These are phyloP conservation scores for Flaveria brownii DNA, from an alignment of 129 eudicot species.

Conservation along the genomic window DNA sequence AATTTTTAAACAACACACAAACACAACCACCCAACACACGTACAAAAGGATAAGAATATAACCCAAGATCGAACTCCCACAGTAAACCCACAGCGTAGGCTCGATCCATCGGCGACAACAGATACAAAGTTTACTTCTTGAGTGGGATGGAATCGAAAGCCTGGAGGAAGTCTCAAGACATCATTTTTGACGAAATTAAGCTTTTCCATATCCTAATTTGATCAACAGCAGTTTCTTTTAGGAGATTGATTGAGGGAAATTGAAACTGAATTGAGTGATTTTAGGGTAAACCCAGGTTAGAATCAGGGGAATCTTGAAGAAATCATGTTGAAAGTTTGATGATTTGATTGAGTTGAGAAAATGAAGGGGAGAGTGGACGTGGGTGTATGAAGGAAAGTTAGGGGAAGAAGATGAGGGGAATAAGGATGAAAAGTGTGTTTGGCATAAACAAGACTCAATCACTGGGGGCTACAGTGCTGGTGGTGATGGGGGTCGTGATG, in stretches of 20 bases:
- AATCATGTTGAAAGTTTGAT: background rate
- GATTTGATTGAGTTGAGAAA: background rate
- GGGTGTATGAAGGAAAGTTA: constrained; percentile 42
- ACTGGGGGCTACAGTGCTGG: background rate
- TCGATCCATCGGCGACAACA: no score
- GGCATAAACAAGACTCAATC: constrained; percentile 92
- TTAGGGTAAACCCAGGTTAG: no score
- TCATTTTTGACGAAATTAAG: constrained; percentile 31
- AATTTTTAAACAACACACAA: no score
- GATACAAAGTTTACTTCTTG: constrained; percentile 28
- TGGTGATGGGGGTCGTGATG: no score
- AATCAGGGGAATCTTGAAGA: background rate
- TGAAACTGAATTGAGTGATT: background rate
- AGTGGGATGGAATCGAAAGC: constrained; percentile 50
- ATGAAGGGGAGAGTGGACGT: background rate
- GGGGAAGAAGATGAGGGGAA: constrained; percentile 46
- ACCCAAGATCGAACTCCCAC: no score
- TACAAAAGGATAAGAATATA: no score
- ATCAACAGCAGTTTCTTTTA: background rate
- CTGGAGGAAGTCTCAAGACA: constrained; percentile 71
- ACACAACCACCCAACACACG: no score
- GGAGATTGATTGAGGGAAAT: background rate
- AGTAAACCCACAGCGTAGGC: no score
- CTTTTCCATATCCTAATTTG: constrained; percentile 14
- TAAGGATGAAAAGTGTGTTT: constrained; percentile 43